Base-by-base conservation (phyloP, 192 early-diverging fungal genomes). In the Coemansia aciculifera region DNA sequence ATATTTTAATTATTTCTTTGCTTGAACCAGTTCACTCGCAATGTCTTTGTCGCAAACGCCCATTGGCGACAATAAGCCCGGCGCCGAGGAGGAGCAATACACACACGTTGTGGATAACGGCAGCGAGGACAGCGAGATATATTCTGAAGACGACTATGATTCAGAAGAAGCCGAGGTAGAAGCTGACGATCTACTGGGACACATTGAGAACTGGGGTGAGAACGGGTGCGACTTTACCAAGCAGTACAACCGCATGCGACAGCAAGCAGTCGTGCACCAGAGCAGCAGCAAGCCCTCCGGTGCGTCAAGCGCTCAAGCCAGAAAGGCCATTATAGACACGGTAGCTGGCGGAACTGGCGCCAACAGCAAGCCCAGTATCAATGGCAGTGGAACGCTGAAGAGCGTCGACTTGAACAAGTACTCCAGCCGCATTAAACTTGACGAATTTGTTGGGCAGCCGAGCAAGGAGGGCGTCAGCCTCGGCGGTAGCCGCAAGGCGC, bases 141-240 rank as follows among this genome's bases (percentile, higher is more conserved):
- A 68, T 31, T 67, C 68, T 0, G 71, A 74, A 19, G 81, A 72
- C 51, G 79, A 83, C 12, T 24, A 67, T 51, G 79, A 89, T 3
- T 74, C 65, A 38, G 81, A 81, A 11, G 67, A 86, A 7, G 81
- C 84, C 10, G 83, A 85, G 0, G 87, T 90, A 34, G 90, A 88
- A 63, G 86, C 88, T 6, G 90, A 90, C 54, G 91, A 94, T 39
- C 71, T 94, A 46, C 89, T 92, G 52, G 91, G 93, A 62, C 87
- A 88, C 56, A 92, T 92, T 42, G 87, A 90, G 52, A 89, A 92
- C 90, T 91, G 89, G 76, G 86, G 85, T 60, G 92, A 89, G 9
- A 90, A 85, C 46, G 88, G 90, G 66, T 87, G 89, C 85, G 95
- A 97, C 73, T 95, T 97, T 74, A 97, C 95, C 59, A 97, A 97